Evolutionary conservation across 805 yeast genomes (phyloP), one percentile per base, ranked within the genome.

Genomic region (Osmozyma mogii): DNA sequence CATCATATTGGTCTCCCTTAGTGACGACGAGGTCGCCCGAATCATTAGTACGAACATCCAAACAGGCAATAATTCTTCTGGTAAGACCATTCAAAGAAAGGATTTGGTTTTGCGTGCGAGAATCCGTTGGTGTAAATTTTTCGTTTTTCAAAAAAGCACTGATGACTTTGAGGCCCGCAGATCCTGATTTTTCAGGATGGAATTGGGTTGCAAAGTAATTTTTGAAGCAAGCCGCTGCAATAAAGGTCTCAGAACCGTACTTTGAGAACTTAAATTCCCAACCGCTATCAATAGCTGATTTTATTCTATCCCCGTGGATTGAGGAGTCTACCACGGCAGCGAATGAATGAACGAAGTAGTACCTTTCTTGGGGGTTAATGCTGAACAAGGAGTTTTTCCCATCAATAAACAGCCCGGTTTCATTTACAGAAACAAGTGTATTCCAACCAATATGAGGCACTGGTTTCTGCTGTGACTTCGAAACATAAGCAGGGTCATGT

Each of bases 381-480:
- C 83, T 81, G 51, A 64, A 89, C 15, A 83, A 59, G 4, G 61
- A 33, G 22, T 39, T 26, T 27, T 47, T 50, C 6, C 49, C 38
- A 1, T 49, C 33, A 12, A 58, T 20, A 5, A n/a, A 20, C 22
- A 17, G 20, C 20, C 9, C 20, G 20, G 20, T 17, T 9, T 7
- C 9, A 17, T 47, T 46, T 9, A 66, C 54, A 27, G n/a, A n/a
- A n/a, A n/a, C n/a, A n/a, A n/a, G n/a, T n/a, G 72, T 68, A 51
- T 87, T 89, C 99, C 99, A 92, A 12, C 99, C 99, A 40, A 92
- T 89, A 43, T 84, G 88, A 1, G 99, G 99, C 6, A 92, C 98
- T 9, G 95, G 71, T 53, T 92, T 92, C 17, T 58, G 61, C 5
- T 65, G 35, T 9, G 57, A 59, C 11, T 31, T 32, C 2, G 28